Evolutionary conservation across 306 rosid species (phyloP).

Genomic region (Bauhinia variegata): DNA sequence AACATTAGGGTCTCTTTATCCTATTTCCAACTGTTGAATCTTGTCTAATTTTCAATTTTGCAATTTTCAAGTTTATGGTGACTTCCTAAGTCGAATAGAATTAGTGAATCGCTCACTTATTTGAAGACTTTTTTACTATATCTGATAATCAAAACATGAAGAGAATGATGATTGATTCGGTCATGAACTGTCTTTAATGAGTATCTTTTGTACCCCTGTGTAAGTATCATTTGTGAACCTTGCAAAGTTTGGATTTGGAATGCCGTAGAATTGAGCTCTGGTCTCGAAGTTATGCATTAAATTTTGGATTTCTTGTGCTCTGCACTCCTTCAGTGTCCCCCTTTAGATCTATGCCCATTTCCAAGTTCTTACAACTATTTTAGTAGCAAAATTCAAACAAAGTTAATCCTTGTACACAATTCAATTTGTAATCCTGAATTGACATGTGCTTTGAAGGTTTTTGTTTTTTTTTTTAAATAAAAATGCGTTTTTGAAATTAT

Average conservation of each 20-base stretch:
- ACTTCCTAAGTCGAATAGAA: background rate
- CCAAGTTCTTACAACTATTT: background rate
- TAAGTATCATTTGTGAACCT: background rate
- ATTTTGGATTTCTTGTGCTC: background rate
- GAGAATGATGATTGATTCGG: background rate
- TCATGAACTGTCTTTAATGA: background rate
- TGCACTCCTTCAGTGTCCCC: background rate
- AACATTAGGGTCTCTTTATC: background rate
- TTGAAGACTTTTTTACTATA: background rate
- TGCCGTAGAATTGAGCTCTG: background rate
- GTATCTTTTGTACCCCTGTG: background rate
- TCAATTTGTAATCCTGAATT: constrained; percentile 7
- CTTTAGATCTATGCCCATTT: background rate
- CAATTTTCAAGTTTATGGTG: background rate
- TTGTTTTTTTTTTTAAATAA: no score
- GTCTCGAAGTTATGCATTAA: background rate
- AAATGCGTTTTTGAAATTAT: no score
- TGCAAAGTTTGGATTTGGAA: background rate
- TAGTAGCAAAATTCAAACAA: background rate
- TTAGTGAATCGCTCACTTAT: background rate
- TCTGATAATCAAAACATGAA: background rate
- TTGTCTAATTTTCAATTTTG: background rate
- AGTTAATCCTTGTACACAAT: background rate
- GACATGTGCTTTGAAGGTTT: background rate
- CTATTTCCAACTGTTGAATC: background rate